These are phyloP conservation scores for Candida neerlandica DNA, from an alignment of 1,139 yeast genomes.

Conservation along the genomic window DNA sequence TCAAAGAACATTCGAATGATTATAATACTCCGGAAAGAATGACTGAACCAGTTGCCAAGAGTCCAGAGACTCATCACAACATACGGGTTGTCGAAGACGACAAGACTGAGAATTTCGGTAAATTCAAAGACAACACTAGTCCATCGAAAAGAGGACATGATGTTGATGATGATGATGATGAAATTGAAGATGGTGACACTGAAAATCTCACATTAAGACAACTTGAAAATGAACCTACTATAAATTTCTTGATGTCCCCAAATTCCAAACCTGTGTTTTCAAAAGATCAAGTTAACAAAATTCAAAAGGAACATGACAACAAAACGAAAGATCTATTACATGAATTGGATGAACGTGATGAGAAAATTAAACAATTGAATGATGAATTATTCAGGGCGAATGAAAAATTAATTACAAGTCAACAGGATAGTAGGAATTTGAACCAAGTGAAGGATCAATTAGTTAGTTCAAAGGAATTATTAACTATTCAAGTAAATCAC, in stretches of 20 bases:
- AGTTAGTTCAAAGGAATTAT: conserved; percentile 27
- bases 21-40: conserved; percentile 43
- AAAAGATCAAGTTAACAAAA: conserved; percentile 30
- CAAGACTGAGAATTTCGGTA: conserved; percentile 6
- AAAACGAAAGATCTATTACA: conserved; percentile 9
- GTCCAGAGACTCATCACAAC: conserved; percentile 43
- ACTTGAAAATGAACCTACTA: conserved; percentile 30
- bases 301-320: conserved; percentile 28
- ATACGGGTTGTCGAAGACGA: conserved; percentile 22
- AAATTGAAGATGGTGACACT: conserved; percentile 16
- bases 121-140: conserved; percentile 14
- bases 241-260: conserved; percentile 36
- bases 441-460: conserved; percentile 23
- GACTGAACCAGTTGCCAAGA: conserved; percentile 46
- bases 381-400: conserved; percentile 23
- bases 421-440: conserved; percentile 25
- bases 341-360: conserved; percentile 20
- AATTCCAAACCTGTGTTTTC: conserved; percentile 43
- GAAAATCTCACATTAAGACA: conserved; percentile 3
- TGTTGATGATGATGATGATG: conserved; percentile 12
- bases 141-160: conserved; percentile 12
- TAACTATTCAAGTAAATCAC: conserved; percentile 31
- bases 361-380: conserved; percentile 20
- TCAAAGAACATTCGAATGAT: conserved; percentile 15
- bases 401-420: conserved; percentile 22